Evolutionary conservation across 2,329 filamentous ascomycete species (phyloP).

Genomic region (Fusarium compactum): DNA sequence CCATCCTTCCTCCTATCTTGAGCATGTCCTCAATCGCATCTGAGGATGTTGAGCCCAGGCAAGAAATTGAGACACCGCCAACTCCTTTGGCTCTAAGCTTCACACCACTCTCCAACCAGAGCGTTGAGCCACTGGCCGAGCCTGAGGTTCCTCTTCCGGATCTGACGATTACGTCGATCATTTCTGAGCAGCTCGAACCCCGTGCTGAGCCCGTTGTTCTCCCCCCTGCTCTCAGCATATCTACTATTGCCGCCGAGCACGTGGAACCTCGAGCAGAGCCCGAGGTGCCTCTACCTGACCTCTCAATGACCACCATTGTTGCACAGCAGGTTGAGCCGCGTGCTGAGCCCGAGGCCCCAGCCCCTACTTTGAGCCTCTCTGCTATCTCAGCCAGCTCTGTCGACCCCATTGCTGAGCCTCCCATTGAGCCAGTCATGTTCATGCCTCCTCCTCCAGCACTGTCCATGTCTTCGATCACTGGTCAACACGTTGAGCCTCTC

Average conservation of each 20-base stretch:
- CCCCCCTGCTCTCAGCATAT: slow-evolving; percentile 44
- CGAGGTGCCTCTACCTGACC: slow-evolving; percentile 36
- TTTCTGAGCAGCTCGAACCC: slow-evolving; percentile 48
- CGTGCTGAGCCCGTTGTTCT: slow-evolving; percentile 42
- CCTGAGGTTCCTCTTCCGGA: slow-evolving; percentile 47
- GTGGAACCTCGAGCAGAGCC: slow-evolving; percentile 47
- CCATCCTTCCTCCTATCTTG: slow-evolving; percentile 53
- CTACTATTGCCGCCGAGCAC: slow-evolving; percentile 42
- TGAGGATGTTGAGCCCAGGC: slow-evolving; percentile 59
- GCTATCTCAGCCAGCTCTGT: slow-evolving; percentile 22
- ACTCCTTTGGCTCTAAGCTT: slow-evolving; percentile 52
- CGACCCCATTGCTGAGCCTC: slow-evolving; percentile 36
- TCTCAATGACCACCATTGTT: slow-evolving; percentile 51
- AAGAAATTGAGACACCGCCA: slow-evolving; percentile 51
- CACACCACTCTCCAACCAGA: slow-evolving; percentile 53
- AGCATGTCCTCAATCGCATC: slow-evolving; percentile 60
- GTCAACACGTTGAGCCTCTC: slow-evolving; percentile 47
- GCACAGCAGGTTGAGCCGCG: slow-evolving; percentile 45
- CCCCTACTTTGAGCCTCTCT: slow-evolving; percentile 44
- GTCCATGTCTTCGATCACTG: slow-evolving; percentile 32
- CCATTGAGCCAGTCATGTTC: slow-evolving; percentile 44
- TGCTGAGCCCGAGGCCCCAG: slow-evolving; percentile 31
- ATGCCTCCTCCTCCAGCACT: slow-evolving; percentile 34
- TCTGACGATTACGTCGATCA: slow-evolving; percentile 46
- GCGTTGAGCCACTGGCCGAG: slow-evolving; percentile 57